Conservation (phyloP, 345 rosid species). For the Populus nigra region DNA sequence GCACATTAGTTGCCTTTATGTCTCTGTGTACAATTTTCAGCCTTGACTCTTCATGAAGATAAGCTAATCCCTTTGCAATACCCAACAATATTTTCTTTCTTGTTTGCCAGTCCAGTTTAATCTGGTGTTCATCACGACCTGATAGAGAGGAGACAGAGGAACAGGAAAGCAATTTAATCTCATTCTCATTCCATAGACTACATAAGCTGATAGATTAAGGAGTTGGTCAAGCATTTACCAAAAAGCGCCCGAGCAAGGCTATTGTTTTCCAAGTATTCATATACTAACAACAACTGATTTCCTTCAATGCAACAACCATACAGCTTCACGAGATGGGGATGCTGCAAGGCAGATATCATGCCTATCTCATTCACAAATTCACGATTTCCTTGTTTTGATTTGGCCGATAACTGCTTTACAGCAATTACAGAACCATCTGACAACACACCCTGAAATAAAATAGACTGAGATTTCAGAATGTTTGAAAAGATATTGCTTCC, state of each 20-base stretch:
- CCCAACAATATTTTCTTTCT: constrained; percentile 51
- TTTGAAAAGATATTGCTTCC: background rate
- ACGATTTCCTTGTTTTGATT: constrained; percentile 67
- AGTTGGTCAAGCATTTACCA: constrained; percentile 32
- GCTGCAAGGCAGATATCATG: constrained; percentile 70
- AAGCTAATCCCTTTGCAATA: constrained; percentile 54
- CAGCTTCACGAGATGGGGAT: constrained; percentile 61
- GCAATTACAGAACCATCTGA: constrained; percentile 56
- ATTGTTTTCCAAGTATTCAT: constrained; percentile 68
- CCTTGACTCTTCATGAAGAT: constrained; percentile 68
- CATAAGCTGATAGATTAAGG: too few relatives aligned
- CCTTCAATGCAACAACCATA: constrained; percentile 64
- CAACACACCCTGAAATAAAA: constrained; percentile 46
- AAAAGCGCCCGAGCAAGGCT: constrained; percentile 61
- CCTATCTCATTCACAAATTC: constrained; percentile 68
- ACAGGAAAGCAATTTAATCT: background rate
- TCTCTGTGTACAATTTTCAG: constrained; percentile 71
- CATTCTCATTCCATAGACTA: background rate
- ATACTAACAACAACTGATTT: constrained; percentile 53
- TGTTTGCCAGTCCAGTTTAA: constrained; percentile 52
- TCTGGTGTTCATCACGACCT: constrained; percentile 45
- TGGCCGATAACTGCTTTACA: constrained; percentile 66
- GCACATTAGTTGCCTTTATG: constrained; percentile 70
- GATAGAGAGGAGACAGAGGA: background rate
- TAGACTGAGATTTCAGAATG: constrained; percentile 1